Conservation (phyloP, 1,284 basidiomycete genomes). For the Cryptococcus jaspeensis region DNA sequence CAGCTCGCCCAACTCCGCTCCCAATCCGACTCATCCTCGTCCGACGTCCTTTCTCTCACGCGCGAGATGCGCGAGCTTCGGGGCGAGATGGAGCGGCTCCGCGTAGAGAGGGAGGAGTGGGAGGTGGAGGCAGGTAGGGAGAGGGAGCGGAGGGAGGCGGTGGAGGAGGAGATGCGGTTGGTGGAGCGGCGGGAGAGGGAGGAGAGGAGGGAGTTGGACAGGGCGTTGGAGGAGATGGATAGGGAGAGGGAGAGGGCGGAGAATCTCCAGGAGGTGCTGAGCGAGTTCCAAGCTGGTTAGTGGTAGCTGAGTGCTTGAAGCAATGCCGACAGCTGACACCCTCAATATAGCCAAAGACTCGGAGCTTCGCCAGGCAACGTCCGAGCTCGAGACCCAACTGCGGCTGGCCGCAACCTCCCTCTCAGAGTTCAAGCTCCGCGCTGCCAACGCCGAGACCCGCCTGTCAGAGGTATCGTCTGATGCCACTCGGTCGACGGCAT, state of each 20-base stretch:
- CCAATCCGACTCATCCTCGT: slow-evolving; percentile 57
- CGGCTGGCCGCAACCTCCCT: slow-evolving; percentile 68
- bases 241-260: slow-evolving; percentile 70
- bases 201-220: slow-evolving; percentile 60
- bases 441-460: slow-evolving; percentile 71
- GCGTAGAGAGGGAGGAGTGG: slow-evolving; percentile 85
- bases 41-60: slow-evolving; percentile 72
- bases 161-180: slow-evolving; percentile 58
- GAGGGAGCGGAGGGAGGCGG: slow-evolving; percentile 68
- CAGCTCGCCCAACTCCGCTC: slow-evolving; percentile 62
- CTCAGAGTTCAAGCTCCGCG: slow-evolving; percentile 80
- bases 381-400: slow-evolving; percentile 75
- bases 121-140: slow-evolving; percentile 74
- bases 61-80: slow-evolving; percentile 75
- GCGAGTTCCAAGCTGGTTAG: slow-evolving; percentile 90
- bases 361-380: slow-evolving; percentile 67
- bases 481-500: slow-evolving; percentile 62
- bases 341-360: slow-evolving; percentile 54
- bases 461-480: slow-evolving; percentile 72
- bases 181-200: slow-evolving; percentile 67
- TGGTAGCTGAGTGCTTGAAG: slow-evolving; percentile 7
- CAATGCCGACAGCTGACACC: slow-evolving; percentile 15
- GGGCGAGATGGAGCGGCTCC: slow-evolving; percentile 76
- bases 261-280: slow-evolving; percentile 87
- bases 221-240: slow-evolving; percentile 61